Base-by-base conservation (phyloP, 75 land plant species). In the Pinus albicaulis region DNA sequence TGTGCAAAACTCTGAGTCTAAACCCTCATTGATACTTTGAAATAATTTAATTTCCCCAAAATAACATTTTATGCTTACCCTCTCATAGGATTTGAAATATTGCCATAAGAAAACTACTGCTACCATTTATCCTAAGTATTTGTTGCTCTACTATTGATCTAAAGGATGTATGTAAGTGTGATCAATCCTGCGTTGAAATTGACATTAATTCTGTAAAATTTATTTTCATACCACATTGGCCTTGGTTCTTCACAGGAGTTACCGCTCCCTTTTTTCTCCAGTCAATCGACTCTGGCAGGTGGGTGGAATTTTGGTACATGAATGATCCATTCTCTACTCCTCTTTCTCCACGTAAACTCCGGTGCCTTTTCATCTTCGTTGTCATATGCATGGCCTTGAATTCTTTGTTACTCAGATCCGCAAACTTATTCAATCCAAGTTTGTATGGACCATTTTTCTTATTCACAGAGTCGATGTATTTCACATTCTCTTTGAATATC, bases 181-280 rank as follows among this genome's bases (percentile, higher is more conserved):
- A 0, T 44, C 1, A 6, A 44, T 44, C 7, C 85, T 3, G 44
- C 5, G 4, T 41, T 0, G 44, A 41, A 41, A 41, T 41, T 41
- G 44, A 41, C 4, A 41, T 41, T 3, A 4, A 5, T 41, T 41
- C 44, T 41, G 5, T 41, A 41, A 41, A 41, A 4, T 3, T 41
- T 0, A 41, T 0, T 4, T 0, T 41, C 44, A 41, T 41, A 83
- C 82, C 83, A 20, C 86, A 84, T 2, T 75, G 56, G 15, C 83
- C 83, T 77, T 84, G 86, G 57, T 81, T 84, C 76, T 84, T 84
- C 41, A 82, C 79, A 14, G 55, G 12, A 52, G 61, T 66, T 13
- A 84, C 86, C 14, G 86, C 84, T 4, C 80, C 80, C 56, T 77
- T 77, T 53, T 81, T 53, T 31, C 86, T 69, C 86, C 86, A 84